These are phyloP conservation scores for Batkoa obscura DNA, from an alignment of 371 early-diverging fungal species.

Conservation along the genomic window DNA sequence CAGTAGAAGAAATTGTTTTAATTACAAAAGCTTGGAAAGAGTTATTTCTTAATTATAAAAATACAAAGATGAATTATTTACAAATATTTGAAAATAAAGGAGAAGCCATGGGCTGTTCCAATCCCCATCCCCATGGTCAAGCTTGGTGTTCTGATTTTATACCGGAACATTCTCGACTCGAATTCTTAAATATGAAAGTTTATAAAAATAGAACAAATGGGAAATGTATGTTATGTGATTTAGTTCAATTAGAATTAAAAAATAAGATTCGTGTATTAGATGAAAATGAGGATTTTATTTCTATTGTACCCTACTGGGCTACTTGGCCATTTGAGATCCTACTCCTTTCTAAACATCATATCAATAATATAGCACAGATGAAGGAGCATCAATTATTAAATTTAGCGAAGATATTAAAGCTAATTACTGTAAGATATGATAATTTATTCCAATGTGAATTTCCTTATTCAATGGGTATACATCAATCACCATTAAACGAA, in stretches of 20 bases:
- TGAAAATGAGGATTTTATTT: conserved; percentile 59
- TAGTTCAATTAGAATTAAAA: conserved; percentile 36
- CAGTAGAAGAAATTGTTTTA: conserved; percentile 25
- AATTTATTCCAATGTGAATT: conserved; percentile 79
- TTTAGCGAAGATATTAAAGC: conserved; percentile 51
- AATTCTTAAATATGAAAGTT: conserved; percentile 30
- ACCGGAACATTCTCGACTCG: conserved; percentile 55
- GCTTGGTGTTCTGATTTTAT: conserved; percentile 76
- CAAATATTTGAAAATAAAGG: conserved; percentile 96
- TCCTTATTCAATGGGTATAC: conserved; percentile 91
- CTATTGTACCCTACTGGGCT: conserved; percentile 87
- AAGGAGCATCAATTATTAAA: conserved; percentile 20
- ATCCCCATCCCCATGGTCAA: conserved; percentile 84
- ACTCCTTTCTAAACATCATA: conserved; percentile 51
- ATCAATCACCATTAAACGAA: conserved; percentile 44
- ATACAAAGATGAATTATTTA: conserved; percentile 23
- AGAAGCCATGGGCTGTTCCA: conserved; percentile 87
- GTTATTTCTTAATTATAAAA: conserved; percentile 27
- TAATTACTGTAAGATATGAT: conserved; percentile 69
- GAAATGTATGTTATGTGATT: conserved; percentile 60
- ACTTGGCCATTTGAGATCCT: conserved; percentile 89
- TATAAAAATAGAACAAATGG: conserved; percentile 27
- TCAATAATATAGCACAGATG: conserved; percentile 31
- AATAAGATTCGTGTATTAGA: conserved; percentile 47
- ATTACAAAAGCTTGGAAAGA: conserved; percentile 60